Percentiles rank a stretch among this genome's conserved stretches.
phyloP scores from a whole-genome alignment of 1,139 yeast species.

The Yamadazyma dushanensis region DNA sequence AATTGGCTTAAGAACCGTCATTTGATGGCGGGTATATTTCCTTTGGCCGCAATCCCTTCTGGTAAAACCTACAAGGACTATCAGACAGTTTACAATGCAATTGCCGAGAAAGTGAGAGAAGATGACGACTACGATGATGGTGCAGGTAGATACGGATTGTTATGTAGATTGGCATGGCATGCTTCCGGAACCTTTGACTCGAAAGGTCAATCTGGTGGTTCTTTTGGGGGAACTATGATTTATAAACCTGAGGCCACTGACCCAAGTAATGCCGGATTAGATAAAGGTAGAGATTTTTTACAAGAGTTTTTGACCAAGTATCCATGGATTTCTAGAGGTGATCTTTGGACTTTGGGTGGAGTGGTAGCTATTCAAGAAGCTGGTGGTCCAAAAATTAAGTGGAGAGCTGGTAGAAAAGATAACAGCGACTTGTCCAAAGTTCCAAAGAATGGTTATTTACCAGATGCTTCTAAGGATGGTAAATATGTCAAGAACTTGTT shows the following conservation, averaged over 20 bases:
- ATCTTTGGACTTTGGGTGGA: constrained; percentile 85
- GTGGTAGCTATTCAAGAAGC: constrained; percentile 83
- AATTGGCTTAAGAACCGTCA: not conserved
- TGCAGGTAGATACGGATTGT: constrained; percentile 62
- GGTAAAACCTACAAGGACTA: constrained; percentile 52
- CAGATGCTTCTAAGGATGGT: constrained; percentile 76
- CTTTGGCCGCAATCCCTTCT: constrained; percentile 24
- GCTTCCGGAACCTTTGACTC: constrained; percentile 67
- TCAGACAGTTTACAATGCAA: constrained; percentile 77
- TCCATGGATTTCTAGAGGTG: constrained; percentile 86
- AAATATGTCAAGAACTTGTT: constrained; percentile 68
- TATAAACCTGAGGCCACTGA: constrained; percentile 63
- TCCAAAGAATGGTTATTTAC: constrained; percentile 74
- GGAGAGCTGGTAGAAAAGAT: constrained; percentile 78
- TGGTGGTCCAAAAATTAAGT: constrained; percentile 81
- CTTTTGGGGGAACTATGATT: constrained; percentile 83
- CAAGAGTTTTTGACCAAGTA: constrained; percentile 57
- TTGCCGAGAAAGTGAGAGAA: constrained; percentile 70
- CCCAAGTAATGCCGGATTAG: constrained; percentile 76
- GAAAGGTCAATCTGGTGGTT: constrained; percentile 66
- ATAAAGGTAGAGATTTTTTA: constrained; percentile 64
- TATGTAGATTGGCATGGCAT: constrained; percentile 78
- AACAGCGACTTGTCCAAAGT: constrained; percentile 26
- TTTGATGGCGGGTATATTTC: constrained; percentile 11
- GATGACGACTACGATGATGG: constrained; percentile 77